These are phyloP conservation scores for Suillus subalutaceus DNA, from an alignment of 768 basidiomycete genomes.

Conservation along the genomic window DNA sequence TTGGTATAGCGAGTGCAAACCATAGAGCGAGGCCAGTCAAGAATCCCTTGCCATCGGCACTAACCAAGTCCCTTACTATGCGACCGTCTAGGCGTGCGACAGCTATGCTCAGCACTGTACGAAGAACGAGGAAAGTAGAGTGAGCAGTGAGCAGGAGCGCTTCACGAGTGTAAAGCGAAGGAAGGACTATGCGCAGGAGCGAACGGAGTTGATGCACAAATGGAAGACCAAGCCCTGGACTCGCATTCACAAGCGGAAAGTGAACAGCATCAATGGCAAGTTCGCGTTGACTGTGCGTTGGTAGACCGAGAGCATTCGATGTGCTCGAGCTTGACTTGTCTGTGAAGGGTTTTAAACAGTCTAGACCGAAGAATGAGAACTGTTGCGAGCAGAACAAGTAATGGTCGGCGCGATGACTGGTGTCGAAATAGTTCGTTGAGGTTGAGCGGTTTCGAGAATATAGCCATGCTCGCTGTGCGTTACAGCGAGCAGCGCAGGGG, in stretches of 20 bases:
- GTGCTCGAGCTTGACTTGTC: constrained; percentile 7
- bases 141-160: constrained; percentile 73
- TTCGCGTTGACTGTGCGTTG: constrained; percentile 62
- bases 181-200: constrained; percentile 73
- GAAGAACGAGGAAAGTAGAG: constrained; percentile 80
- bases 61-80: constrained; percentile 88
- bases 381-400: constrained; percentile 47
- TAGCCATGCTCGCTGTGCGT: constrained; percentile 7
- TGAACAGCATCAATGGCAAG: constrained; percentile 54
- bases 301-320: constrained; percentile 37
- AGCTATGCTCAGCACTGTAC: constrained; percentile 85
- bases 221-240: constrained; percentile 51
- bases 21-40: constrained; percentile 79
- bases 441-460: constrained; percentile 12
- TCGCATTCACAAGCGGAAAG: constrained; percentile 56
- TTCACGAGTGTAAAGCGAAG: constrained; percentile 66
- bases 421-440: background rate
- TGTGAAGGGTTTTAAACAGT: constrained; percentile 22
- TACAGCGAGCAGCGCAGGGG: background rate
- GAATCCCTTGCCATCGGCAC: constrained; percentile 85
- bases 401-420: constrained; percentile 25
- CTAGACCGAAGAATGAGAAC: constrained; percentile 56
- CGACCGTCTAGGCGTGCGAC: constrained; percentile 89
- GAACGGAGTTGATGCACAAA: constrained; percentile 77
- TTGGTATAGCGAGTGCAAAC: constrained; percentile 90